Evolutionary conservation across 345 rosid species (phyloP).

Genomic region (Sapria himalayana): DNA sequence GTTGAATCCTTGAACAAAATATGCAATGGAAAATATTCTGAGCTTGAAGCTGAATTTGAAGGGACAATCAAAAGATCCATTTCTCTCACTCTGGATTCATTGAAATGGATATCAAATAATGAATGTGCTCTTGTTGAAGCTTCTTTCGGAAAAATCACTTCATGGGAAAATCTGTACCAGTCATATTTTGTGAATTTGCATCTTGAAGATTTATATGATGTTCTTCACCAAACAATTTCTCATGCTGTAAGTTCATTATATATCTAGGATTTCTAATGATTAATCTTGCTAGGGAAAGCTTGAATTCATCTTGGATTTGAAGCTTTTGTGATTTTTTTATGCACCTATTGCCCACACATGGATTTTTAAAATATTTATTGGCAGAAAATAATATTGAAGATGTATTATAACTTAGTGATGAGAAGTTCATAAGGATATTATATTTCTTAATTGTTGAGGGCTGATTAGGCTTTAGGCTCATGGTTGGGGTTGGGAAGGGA

Average conservation of each 20-base stretch:
- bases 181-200: slow-evolving; percentile 23
- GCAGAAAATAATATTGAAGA: too few relatives aligned
- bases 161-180: slow-evolving; percentile 44
- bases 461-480: too few relatives aligned
- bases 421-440: background rate
- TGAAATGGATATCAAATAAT: slow-evolving; percentile 19
- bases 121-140: slow-evolving; percentile 19
- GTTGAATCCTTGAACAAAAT: too few relatives aligned
- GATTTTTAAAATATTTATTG: too few relatives aligned
- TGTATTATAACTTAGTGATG: too few relatives aligned
- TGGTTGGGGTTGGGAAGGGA: too few relatives aligned
- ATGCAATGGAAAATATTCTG: slow-evolving; percentile 10
- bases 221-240: slow-evolving; percentile 25
- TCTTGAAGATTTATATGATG: slow-evolving; percentile 24
- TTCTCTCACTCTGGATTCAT: slow-evolving; percentile 19
- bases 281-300: too few relatives aligned
- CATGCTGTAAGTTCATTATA: slow-evolving; percentile 27
- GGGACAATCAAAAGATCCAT: slow-evolving; percentile 18
- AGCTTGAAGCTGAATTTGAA: slow-evolving; percentile 16
- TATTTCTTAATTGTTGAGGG: background rate
- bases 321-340: too few relatives aligned
- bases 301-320: too few relatives aligned
- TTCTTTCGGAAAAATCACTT: slow-evolving; percentile 22
- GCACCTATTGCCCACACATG: too few relatives aligned
- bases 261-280: background rate